These are phyloP conservation scores for Chrysophaeum taylorii DNA, from an alignment of 352 stramenopile species.

Conservation along the genomic window DNA sequence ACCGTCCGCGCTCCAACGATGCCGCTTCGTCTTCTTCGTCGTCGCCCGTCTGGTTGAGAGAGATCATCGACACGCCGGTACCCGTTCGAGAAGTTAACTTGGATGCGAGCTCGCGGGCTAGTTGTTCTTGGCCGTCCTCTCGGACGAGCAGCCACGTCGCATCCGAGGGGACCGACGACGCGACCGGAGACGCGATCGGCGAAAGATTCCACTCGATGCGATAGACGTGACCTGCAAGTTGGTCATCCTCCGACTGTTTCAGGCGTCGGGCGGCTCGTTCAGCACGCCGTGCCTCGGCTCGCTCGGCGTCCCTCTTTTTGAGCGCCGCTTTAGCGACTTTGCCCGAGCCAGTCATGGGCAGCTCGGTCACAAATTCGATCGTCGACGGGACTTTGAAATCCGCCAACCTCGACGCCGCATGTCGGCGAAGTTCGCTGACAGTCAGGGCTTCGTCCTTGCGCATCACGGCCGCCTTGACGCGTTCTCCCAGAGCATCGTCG, in stretches of 20 bases:
- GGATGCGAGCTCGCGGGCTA: too few species aligned
- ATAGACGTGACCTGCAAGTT: too few species aligned
- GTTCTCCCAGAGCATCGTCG: neutral
- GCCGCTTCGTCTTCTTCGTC: neutral
- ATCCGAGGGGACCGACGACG: too few species aligned
- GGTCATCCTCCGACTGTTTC: too few species aligned
- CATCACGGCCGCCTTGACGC: conserved; percentile 4
- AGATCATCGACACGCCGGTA: too few species aligned
- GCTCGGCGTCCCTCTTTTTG: neutral
- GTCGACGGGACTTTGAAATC: neutral
- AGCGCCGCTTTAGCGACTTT: neutral
- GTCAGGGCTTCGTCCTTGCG: neutral
- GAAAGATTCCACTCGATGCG: too few species aligned
- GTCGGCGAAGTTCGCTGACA: neutral
- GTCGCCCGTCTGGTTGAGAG: neutral
- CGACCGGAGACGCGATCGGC: too few species aligned
- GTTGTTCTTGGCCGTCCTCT: too few species aligned
- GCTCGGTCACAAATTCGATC: neutral
- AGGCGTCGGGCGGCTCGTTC: too few species aligned
- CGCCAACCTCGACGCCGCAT: neutral
- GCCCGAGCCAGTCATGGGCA: neutral
- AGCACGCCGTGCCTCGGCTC: too few species aligned
- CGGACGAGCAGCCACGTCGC: too few species aligned
- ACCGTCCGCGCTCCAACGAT: neutral
- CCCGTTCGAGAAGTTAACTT: too few species aligned